phyloP scores from a whole-genome alignment of 108 stramenopile species.

The Seminavis robusta region DNA sequence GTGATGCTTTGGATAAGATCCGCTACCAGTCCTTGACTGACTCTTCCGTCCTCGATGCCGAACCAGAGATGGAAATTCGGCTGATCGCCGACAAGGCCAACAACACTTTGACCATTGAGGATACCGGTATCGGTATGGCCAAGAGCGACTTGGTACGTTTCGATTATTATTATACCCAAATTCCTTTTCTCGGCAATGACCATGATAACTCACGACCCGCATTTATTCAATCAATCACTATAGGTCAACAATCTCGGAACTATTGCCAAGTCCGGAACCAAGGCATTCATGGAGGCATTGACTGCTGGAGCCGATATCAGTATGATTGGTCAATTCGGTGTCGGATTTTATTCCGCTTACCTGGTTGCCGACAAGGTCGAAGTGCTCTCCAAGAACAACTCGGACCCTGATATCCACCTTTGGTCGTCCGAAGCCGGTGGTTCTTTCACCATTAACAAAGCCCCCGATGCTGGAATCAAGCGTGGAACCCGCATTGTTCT shows the following conservation, averaged over 20 bases:
- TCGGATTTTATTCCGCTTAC: conserved; percentile 99
- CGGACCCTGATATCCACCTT: conserved; percentile 87
- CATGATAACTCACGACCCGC: too few species aligned
- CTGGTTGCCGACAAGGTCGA: conserved; percentile 98
- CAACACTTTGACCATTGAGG: conserved; percentile 98
- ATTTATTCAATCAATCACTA: too few species aligned
- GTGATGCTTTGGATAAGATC: conserved; percentile 99
- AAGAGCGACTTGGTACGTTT: conserved; percentile 99
- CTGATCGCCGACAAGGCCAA: conserved; percentile 99
- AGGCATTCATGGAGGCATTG: conserved; percentile 99
- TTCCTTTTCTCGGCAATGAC: too few species aligned
- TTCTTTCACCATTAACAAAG: conserved; percentile 91
- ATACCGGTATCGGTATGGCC: conserved; percentile 99
- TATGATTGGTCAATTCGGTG: conserved; percentile 99
- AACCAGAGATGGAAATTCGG: conserved; percentile 96
- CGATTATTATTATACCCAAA: too few species aligned
- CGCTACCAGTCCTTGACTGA: conserved; percentile 98
- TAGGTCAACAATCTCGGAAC: conserved; percentile 99
- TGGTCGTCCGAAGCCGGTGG: conserved; percentile 99
- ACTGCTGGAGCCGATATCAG: conserved; percentile 98
- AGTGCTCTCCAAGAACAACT: conserved; percentile 97
- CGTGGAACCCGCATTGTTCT: conserved; percentile 99
- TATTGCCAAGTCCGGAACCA: conserved; percentile 99
- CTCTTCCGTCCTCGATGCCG: conserved; percentile 88
- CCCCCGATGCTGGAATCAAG: conserved; percentile 72